Base-by-base conservation (phyloP, 2,329 filamentous ascomycete genomes). In the Exophiala sp. region DNA sequence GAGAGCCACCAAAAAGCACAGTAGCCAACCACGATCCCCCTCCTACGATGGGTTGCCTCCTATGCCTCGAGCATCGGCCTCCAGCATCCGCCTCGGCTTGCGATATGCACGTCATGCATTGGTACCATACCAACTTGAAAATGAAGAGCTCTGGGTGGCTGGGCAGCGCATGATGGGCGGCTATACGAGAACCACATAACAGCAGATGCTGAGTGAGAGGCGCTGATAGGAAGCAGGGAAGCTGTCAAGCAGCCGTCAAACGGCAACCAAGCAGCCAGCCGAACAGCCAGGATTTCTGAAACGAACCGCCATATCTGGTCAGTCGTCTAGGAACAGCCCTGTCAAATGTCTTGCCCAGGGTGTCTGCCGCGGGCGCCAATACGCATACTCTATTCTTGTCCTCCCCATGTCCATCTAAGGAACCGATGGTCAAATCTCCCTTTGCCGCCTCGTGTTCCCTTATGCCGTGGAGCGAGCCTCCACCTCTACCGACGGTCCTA, bases 401-500 rank as follows among this genome's bases (percentile, higher is more conserved):
- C 30, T 34, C 45, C 45, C 41, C 19, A 41, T 24, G 21, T 41
- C 38, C 18, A 43, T 51, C 45, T 42, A 46, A 42, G 39, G 34
- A 22, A 42, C 18, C 24, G 22, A 18, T 35, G 37, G 41, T 41
- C 52, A 44, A 55, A 55, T 55, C 53, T 52, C 53, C 46, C 34
- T 46, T 56, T 56, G 54, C 54, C 54, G 54, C 54, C 48, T 53
- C 54, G 47, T 51, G 54, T 44, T 35, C 22, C 50, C 40, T 41
- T 16, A 48, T 46, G 47, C 47, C 38, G n/a, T 24, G 37, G 21
- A 35, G 32, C 40, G 18, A 47, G 37, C 44, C 41, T 54, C 51
- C 51, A 48, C 50, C 41, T 2, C 45, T 35, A 14, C 34, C 32
- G 43, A 35, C 41, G 22, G 37, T 13, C 54, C 50, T 51, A 57